A percentile compares a stretch with the other conserved stretches of the same genome.
Evolutionary conservation across 768 basidiomycete species (phyloP).

Genomic region (Suillus cothurnatus): DNA sequence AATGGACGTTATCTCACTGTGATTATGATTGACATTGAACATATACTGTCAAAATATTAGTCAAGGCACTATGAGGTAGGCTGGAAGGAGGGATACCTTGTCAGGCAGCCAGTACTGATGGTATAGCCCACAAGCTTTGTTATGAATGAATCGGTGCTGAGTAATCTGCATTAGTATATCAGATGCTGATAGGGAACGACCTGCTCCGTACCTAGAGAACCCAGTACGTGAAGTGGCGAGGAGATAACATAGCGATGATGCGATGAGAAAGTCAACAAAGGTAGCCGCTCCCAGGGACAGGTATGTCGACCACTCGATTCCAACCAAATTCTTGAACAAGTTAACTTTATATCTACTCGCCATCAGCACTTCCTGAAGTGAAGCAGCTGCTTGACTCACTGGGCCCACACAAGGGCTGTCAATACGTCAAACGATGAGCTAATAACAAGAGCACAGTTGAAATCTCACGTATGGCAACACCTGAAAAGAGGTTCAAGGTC

Average conservation of each 20-base stretch:
- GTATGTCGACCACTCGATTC: neutral
- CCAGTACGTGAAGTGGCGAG: slow-evolving; percentile 1
- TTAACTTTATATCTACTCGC: neutral
- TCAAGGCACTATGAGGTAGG: neutral
- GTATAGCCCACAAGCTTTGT: neutral
- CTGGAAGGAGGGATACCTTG: neutral
- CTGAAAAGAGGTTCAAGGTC: neutral
- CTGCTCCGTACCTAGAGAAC: neutral
- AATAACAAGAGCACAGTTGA: neutral
- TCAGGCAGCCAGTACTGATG: neutral
- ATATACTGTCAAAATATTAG: neutral
- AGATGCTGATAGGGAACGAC: neutral
- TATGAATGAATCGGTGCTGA: neutral
- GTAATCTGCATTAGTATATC: neutral
- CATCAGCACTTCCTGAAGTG: neutral
- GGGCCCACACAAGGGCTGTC: neutral
- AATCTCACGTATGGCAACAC: neutral
- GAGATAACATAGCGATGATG: neutral
- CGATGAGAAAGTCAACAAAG: neutral
- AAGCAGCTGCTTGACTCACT: neutral
- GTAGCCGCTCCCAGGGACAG: neutral
- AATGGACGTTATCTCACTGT: neutral
- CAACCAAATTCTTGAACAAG: neutral
- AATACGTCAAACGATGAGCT: neutral
- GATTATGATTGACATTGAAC: neutral